Percentiles rank a stretch among this genome's conserved stretches.
phyloP scores from a whole-genome alignment of 2,329 filamentous ascomycete genomes.

The Penicillium decumbens region DNA sequence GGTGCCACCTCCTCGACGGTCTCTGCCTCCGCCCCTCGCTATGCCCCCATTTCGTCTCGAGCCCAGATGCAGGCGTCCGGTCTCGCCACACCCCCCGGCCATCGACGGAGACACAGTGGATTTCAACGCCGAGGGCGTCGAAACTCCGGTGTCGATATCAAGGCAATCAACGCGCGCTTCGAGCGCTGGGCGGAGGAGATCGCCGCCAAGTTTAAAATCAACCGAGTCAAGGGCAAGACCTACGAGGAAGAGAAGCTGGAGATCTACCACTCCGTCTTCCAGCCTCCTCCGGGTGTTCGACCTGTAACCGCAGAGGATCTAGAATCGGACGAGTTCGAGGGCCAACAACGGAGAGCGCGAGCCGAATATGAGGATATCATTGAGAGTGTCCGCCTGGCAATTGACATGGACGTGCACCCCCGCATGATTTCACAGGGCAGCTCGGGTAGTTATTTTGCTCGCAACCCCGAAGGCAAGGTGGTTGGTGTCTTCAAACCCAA shows the following conservation, averaged over 20 bases:
- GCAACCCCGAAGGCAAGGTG: conserved; percentile 85
- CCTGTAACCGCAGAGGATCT: conserved; percentile 73
- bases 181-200: conserved; percentile 98
- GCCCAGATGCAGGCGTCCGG: conserved; percentile 50
- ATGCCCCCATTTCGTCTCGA: conserved; percentile 53
- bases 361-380: conserved; percentile 82
- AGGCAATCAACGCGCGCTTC: conserved; percentile 92
- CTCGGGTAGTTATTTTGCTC: conserved; percentile 95
- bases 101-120: conserved; percentile 47
- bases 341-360: conserved; percentile 61
- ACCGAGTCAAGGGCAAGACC: conserved; percentile 66
- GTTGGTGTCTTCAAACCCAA: conserved; percentile 99
- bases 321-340: conserved; percentile 55
- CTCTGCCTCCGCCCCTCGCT: conserved; percentile 56
- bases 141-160: conserved; percentile 89
- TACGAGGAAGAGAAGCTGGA: conserved; percentile 81
- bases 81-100: conserved; percentile 37
- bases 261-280: conserved; percentile 96
- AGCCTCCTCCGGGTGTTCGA: conserved; percentile 79
- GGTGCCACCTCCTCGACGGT: conserved; percentile 51
- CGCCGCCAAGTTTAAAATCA: conserved; percentile 90
- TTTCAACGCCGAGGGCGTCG: conserved; percentile 56
- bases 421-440: conserved; percentile 96
- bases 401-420: conserved; percentile 84
- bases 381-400: conserved; percentile 83